Percentiles rank a stretch among this genome's conserved stretches.
These are phyloP conservation scores for Citrus sinensis DNA, from an alignment of 345 rosid species.

Conservation along the genomic window DVS_A1.0 CM039166.1:15339001-15339500, in stretches of 20 bases:
- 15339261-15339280: background rate
- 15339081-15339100: constrained; percentile 48
- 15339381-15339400: constrained; percentile 1
- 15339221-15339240: background rate
- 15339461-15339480: background rate
- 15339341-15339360: background rate
- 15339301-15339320: constrained; percentile 5
- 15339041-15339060: constrained; percentile 21
- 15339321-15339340: constrained; percentile 8
- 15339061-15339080: constrained; percentile 48
- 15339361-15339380: background rate
- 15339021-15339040: background rate
- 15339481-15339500: background rate
- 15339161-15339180: constrained; percentile 49
- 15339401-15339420: background rate
- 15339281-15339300: background rate
- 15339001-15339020: background rate
- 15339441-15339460: background rate
- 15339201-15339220: constrained; percentile 10
- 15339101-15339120: constrained; percentile 37
- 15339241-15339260: background rate
- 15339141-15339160: constrained; percentile 48
- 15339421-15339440: background rate
- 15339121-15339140: constrained; percentile 54
- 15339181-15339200: constrained; percentile 44